phyloP scores from a whole-genome alignment of 768 basidiomycete genomes.

The Mrakia frigida region DNA sequence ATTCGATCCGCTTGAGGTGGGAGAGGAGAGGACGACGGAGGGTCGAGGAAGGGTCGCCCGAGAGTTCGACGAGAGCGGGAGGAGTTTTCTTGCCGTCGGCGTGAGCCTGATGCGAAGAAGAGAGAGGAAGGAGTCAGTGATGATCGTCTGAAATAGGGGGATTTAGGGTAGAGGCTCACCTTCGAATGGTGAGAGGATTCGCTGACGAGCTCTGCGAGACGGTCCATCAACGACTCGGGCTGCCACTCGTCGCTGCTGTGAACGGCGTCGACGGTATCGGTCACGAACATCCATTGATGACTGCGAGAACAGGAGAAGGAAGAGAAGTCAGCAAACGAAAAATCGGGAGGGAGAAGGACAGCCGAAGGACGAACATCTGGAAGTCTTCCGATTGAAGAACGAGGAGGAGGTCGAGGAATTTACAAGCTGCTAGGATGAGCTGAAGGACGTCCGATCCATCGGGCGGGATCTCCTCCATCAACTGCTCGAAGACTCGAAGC shows the following conservation, averaged over 20 bases:
- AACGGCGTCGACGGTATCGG: constrained; percentile 92
- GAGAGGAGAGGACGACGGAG: constrained; percentile 72
- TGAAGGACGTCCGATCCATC: constrained; percentile 82
- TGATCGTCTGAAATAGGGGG: neutral
- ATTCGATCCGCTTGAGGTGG: constrained; percentile 66
- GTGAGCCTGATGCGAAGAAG: neutral
- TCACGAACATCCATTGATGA: constrained; percentile 98
- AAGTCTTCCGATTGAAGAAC: constrained; percentile 94
- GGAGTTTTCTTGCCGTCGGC: neutral
- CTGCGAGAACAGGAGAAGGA: constrained; percentile 37
- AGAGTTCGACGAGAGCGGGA: neutral
- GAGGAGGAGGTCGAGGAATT: constrained; percentile 87
- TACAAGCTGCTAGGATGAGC: constrained; percentile 80
- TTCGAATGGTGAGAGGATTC: constrained; percentile 39
- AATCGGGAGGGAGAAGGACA: neutral
- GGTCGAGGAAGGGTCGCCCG: constrained; percentile 37
- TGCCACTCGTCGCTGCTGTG: constrained; percentile 69
- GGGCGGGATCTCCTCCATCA: constrained; percentile 61
- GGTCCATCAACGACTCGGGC: constrained; percentile 85
- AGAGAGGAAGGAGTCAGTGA: neutral
- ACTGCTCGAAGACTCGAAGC: constrained; percentile 86
- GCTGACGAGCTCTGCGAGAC: constrained; percentile 74
- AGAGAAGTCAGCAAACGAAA: neutral
- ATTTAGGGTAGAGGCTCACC: neutral
- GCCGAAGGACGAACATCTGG: constrained; percentile 64